phyloP scores from a whole-genome alignment of 2,329 filamentous ascomycete species.

The Aspergillus sergii region DNA sequence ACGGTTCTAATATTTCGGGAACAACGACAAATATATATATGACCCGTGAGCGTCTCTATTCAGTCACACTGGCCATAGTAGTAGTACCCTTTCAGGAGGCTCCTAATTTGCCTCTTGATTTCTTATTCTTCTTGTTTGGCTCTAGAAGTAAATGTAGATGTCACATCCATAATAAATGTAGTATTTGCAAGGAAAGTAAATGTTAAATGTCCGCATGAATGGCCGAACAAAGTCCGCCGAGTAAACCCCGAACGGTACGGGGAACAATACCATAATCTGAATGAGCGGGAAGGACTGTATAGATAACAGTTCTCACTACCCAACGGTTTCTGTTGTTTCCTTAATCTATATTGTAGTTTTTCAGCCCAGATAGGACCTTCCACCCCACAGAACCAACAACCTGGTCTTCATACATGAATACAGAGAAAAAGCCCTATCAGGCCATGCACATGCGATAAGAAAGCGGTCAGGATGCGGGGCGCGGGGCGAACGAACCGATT shows the following conservation, averaged over 20 bases:
- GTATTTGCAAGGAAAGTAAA: neutral
- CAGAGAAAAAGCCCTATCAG: neutral
- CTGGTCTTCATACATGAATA: neutral
- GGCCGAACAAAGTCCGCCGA: neutral
- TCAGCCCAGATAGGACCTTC: neutral
- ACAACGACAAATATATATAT: too few relatives aligned
- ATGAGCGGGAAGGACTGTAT: neutral
- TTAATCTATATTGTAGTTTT: neutral
- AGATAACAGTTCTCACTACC: too few relatives aligned
- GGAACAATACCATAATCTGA: neutral
- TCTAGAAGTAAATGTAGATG: neutral
- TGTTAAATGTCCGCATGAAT: neutral
- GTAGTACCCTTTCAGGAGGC: neutral
- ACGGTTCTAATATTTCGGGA: too few relatives aligned
- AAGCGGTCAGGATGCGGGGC: constrained; percentile 6
- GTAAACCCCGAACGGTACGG: neutral
- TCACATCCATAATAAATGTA: neutral
- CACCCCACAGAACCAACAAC: neutral
- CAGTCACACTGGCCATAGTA: neutral
- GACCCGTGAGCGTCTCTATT: too few relatives aligned
- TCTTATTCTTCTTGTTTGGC: neutral
- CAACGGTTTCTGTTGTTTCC: neutral
- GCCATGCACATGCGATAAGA: constrained; percentile 9
- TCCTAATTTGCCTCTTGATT: neutral
- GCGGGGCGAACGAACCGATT: neutral